A percentile compares a stretch with the other conserved stretches of the same genome.
Evolutionary conservation across 768 basidiomycete genomes (phyloP).

Genomic region (Termitomyces bulborhizus): DNA sequence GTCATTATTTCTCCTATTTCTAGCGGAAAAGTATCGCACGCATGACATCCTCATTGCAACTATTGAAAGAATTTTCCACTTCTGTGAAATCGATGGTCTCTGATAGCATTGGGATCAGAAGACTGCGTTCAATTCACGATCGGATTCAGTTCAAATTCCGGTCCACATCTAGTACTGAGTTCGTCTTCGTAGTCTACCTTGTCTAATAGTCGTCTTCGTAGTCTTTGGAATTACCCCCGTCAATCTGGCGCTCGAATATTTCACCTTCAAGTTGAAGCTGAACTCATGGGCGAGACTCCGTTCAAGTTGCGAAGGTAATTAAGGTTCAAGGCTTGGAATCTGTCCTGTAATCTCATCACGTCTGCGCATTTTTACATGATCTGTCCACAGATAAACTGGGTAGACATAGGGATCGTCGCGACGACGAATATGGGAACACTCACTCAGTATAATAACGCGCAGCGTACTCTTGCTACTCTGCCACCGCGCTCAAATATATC

Average conservation of each 20-base stretch:
- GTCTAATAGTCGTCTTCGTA: neutral
- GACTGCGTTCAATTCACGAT: neutral
- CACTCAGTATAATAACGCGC: neutral
- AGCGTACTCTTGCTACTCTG: neutral
- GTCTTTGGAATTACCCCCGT: neutral
- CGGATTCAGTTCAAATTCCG: neutral
- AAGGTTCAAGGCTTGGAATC: neutral
- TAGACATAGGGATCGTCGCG: neutral
- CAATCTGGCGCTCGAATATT: neutral
- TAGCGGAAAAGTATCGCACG: neutral
- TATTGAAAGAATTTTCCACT: neutral
- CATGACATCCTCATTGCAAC: constrained; percentile 1
- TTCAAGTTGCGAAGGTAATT: neutral
- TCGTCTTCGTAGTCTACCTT: neutral
- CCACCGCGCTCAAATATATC: neutral
- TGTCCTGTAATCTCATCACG: neutral
- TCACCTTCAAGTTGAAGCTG: neutral
- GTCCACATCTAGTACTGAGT: neutral
- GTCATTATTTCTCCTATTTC: neutral
- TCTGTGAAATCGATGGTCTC: neutral
- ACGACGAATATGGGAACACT: neutral
- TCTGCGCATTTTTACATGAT: neutral
- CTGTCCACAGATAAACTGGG: neutral
- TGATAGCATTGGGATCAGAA: neutral
- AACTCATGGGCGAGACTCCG: neutral